A percentile compares a stretch with the other conserved stretches of the same genome.
Evolutionary conservation across 306 rosid species (phyloP).

Genomic region (Medicago arabica): DNA sequence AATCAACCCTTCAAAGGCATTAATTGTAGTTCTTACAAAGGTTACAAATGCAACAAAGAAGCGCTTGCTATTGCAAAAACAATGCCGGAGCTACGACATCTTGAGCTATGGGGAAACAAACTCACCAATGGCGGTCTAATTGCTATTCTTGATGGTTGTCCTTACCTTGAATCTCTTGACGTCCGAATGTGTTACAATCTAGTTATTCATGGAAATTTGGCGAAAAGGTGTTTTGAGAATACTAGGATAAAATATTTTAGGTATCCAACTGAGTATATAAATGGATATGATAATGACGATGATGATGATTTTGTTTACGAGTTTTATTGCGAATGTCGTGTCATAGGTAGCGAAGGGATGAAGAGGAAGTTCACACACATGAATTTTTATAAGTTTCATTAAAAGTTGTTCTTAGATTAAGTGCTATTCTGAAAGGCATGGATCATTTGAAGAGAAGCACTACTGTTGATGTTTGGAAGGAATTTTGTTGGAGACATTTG

Average conservation of each 20-base stretch:
- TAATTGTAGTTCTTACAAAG: background rate
- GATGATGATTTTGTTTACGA: background rate
- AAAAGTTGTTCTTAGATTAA: too few relatives aligned
- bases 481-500: background rate
- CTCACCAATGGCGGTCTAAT: slow-evolving; percentile 55
- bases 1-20: slow-evolving; percentile 24
- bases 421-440: background rate
- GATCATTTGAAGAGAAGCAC: background rate
- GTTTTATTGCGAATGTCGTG: slow-evolving; percentile 3
- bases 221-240: slow-evolving; percentile 42
- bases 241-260: slow-evolving; percentile 41
- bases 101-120: slow-evolving; percentile 56
- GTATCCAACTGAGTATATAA: slow-evolving; percentile 39
- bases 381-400: background rate
- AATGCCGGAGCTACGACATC: slow-evolving; percentile 52
- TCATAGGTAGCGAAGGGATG: background rate
- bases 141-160: slow-evolving; percentile 63
- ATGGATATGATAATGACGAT: background rate
- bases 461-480: background rate
- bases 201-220: slow-evolving; percentile 41
- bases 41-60: slow-evolving; percentile 36
- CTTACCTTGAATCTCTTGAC: slow-evolving; percentile 62
- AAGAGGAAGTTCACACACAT: background rate
- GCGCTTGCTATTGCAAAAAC: slow-evolving; percentile 53
- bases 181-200: slow-evolving; percentile 53